Base-by-base conservation (phyloP, 768 basidiomycete genomes). In the Suillus sp. region DNA sequence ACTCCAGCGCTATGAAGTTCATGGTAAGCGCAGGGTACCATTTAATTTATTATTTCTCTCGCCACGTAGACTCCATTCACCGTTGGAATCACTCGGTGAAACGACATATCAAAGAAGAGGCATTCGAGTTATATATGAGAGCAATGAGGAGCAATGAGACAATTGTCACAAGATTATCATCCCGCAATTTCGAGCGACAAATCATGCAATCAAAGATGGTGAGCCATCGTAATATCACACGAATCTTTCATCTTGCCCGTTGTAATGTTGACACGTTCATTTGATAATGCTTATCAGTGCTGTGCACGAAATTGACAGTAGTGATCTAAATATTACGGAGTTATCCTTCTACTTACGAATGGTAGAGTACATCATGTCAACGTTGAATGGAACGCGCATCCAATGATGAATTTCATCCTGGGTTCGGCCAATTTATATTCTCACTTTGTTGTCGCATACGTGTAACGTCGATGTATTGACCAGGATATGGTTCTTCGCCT, bases 381-480 rank as follows among this genome's bases (percentile, higher is more conserved):
- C 10, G 38, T 57, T 57, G 25, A 25, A 40, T 13, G 7, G 16
- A 40, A 25, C 20, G 27, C 10, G 56, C 2, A 18, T 20, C 6
- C 25, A 20, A 18, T 27, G 37, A 57, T 20, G 9, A 5, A 20
- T 13, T 40, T 79, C 70, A 91, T 25, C 80, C 81, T 0, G 91
- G 91, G 62, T 90, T 78, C 11, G 91, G 91, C 92, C 92, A 93
- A 60, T 82, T 85, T 60, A 88, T 81, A 48, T 76, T 76, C 69
- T 87, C 85, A 47, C 84, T 81, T 54, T 79, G 80, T 62, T 84
- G 79, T 67, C 84, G 80, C 60, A 84, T 80, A 34, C 84, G 82
- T 13, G 85, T 91, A 20, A 93, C 78, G 71, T 93, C 91, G 65
- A 92, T 85, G 69, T 91, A 92, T 70, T 90, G 85, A 8, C 87